Conservation (phyloP, 169 alveolate species). For the Eimeria praecox region DNA sequence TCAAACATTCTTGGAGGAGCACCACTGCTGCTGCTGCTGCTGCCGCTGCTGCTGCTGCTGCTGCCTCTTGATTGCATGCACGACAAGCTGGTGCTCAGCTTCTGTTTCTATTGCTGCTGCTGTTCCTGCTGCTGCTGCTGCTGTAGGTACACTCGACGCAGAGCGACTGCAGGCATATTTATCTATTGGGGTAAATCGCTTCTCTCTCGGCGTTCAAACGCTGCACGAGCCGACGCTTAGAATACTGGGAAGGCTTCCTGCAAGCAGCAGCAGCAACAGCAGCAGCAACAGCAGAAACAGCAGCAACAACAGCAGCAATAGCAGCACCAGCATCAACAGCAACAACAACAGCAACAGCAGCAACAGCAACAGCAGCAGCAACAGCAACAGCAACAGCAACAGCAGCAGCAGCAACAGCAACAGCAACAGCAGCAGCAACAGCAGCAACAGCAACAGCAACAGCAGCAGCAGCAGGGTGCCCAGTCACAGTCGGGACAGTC, state of each 20-base stretch:
- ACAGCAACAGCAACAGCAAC: conserved; percentile 35
- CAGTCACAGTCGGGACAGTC: conserved; percentile 60
- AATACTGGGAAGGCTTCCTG: conserved; percentile 33
- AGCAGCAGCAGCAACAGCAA: no score
- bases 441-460: conserved; percentile 11
- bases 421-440: conserved; percentile 32
- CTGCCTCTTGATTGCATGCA: neutral
- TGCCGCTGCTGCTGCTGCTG: neutral
- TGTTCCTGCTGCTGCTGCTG: conserved; percentile 46
- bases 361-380: conserved; percentile 28
- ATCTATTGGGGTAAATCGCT: conserved; percentile 2
- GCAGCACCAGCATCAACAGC: conserved; percentile 5
- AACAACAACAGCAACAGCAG: conserved; percentile 11
- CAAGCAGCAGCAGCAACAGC: conserved; percentile 13
- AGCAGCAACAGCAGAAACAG: conserved; percentile 17
- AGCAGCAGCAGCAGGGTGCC: conserved; percentile 34
- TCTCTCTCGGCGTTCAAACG: conserved; percentile 54
- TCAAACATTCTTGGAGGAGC: no score
- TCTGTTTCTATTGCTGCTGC: conserved; percentile 7
- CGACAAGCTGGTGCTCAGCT: neutral
- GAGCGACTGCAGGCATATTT: conserved; percentile 32
- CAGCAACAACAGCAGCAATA: conserved; percentile 44
- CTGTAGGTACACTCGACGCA: conserved; percentile 48
- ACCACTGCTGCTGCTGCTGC: neutral
- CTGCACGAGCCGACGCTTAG: conserved; percentile 27